A percentile compares a stretch with the other conserved stretches of the same genome.
Evolutionary conservation across 345 rosid species (phyloP).

Genomic region (Arabidopsis suecica): DNA sequence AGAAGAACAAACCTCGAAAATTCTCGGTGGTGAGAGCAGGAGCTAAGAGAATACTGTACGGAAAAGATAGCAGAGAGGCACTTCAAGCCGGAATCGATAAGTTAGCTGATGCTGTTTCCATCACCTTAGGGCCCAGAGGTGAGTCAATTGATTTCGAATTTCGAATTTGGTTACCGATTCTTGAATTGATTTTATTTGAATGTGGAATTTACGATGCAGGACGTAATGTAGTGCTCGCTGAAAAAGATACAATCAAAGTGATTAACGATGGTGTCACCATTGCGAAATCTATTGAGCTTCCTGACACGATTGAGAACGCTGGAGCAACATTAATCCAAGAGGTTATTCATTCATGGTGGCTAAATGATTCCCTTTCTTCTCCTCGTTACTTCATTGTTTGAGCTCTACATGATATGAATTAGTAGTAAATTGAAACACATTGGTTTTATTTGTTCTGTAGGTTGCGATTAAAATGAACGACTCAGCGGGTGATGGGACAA

Average conservation of each 20-base stretch:
- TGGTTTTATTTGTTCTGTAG: slow-evolving; percentile 49
- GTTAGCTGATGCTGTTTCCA: slow-evolving; percentile 88
- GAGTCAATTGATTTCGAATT: slow-evolving; percentile 14
- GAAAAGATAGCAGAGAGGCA: slow-evolving; percentile 72
- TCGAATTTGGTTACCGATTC: not conserved
- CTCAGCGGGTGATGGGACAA: slow-evolving; percentile 91
- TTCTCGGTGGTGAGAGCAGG: slow-evolving; percentile 68
- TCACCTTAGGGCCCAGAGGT: slow-evolving; percentile 87
- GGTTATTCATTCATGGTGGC: slow-evolving; percentile 80
- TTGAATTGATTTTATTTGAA: slow-evolving; percentile 29
- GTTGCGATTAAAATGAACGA: slow-evolving; percentile 84
- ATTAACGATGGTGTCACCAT: slow-evolving; percentile 91
- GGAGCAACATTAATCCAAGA: slow-evolving; percentile 86
- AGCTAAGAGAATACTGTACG: slow-evolving; percentile 69
- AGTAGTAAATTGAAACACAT: not conserved
- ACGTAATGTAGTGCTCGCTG: slow-evolving; percentile 77
- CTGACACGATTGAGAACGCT: slow-evolving; percentile 77
- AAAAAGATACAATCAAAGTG: slow-evolving; percentile 60
- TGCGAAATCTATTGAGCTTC: slow-evolving; percentile 70
- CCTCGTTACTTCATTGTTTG: slow-evolving; percentile 6
- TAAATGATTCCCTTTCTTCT: slow-evolving; percentile 39
- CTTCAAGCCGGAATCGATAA: slow-evolving; percentile 86
- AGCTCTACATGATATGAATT: not conserved
- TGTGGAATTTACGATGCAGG: slow-evolving; percentile 54
- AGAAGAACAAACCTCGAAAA: slow-evolving; percentile 45